These are phyloP conservation scores for Amoebophrya sp. DNA, from an alignment of 169 alveolate genomes.

Conservation along the genomic window DNA sequence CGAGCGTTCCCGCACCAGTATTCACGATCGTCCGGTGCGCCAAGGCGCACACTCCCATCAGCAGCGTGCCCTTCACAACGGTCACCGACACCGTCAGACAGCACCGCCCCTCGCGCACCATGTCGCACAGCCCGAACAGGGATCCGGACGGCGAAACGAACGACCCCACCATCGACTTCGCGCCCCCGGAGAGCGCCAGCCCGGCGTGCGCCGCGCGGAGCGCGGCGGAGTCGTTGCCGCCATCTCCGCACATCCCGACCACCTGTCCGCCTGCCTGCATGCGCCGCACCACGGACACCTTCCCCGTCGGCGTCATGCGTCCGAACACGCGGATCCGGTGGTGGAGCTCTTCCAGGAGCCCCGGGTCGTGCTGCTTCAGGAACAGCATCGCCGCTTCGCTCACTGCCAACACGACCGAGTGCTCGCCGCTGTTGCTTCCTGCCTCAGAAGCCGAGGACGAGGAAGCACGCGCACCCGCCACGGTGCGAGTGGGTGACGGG, in stretches of 20 bases:
- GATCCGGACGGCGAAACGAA: neutral
- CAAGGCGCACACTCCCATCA: neutral
- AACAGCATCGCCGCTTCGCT: neutral
- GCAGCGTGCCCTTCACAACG: neutral
- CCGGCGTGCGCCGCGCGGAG: constrained; percentile 38
- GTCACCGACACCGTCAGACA: neutral
- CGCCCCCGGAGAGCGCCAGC: constrained; percentile 41
- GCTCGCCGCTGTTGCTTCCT: neutral
- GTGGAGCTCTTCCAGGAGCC: neutral
- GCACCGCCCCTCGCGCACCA: neutral
- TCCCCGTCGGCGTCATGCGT: constrained; percentile 25
- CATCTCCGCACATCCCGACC: constrained; percentile 51
- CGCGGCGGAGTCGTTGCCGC: constrained; percentile 38
- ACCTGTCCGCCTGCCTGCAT: constrained; percentile 19
- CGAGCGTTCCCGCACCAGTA: no score
- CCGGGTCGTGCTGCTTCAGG: neutral
- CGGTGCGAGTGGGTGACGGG: no score
- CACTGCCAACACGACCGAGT: neutral
- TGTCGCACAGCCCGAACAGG: neutral
- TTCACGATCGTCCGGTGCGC: no score
- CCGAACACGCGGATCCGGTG: constrained; percentile 21
- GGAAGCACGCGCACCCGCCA: no score
- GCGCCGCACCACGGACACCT: constrained; percentile 13
- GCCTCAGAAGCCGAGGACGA: neutral
- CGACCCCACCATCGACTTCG: neutral